Conservation (phyloP, 805 yeast genomes). For the Candida arabinofermentans region DNA sequence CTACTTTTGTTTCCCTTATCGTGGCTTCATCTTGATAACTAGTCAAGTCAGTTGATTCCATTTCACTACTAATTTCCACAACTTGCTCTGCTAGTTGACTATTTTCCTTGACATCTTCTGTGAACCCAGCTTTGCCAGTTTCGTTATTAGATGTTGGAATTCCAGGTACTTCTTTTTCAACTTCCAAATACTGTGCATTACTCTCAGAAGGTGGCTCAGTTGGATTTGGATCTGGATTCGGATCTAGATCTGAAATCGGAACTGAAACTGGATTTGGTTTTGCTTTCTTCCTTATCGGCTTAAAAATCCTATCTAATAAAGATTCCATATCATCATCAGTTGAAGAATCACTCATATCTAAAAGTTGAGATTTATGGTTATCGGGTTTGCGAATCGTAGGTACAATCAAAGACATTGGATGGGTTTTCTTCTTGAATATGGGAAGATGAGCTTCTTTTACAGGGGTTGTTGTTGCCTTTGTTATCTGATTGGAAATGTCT, state of each 20-base stretch:
- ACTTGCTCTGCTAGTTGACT: too few relatives aligned
- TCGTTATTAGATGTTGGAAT: too few relatives aligned
- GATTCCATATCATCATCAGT: background rate
- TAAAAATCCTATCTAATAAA: background rate
- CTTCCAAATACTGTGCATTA: too few relatives aligned
- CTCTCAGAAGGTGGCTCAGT: background rate
- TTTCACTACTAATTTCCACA: too few relatives aligned
- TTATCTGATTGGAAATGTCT: background rate
- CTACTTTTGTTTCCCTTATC: too few relatives aligned
- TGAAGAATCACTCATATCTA: conserved; percentile 1
- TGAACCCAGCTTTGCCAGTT: too few relatives aligned
- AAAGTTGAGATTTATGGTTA: background rate
- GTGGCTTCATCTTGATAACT: too few relatives aligned
- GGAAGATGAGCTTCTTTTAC: background rate
- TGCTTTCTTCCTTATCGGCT: conserved; percentile 1
- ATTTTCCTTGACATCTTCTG: too few relatives aligned
- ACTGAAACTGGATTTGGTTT: too few relatives aligned
- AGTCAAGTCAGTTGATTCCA: too few relatives aligned
- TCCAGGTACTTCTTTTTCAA: too few relatives aligned
- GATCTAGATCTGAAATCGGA: too few relatives aligned
- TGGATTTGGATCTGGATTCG: background rate
- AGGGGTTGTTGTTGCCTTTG: background rate
- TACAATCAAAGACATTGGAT: background rate
- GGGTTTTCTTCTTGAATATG: background rate
- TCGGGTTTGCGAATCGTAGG: background rate